Evolutionary conservation across 2,329 filamentous ascomycete genomes (phyloP).

Genomic region (Paracamarosporium sp.): DNA sequence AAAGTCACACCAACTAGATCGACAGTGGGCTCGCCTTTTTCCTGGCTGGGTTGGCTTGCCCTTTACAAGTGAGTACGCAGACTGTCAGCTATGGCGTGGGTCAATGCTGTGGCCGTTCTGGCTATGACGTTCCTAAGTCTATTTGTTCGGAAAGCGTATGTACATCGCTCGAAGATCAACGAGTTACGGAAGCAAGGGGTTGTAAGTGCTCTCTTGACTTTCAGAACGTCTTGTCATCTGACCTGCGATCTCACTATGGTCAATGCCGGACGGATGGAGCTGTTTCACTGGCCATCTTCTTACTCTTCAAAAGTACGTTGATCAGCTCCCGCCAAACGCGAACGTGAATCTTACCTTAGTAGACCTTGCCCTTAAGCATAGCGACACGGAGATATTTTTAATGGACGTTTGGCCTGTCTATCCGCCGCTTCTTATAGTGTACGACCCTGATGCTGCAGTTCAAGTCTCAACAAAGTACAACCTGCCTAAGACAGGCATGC

Average conservation of each 20-base stretch:
- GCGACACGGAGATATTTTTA: slow-evolving; percentile 11
- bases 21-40: no score
- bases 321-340: slow-evolving; percentile 9
- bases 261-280: slow-evolving; percentile 15
- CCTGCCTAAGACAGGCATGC: slow-evolving; percentile 6
- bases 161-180: slow-evolving; percentile 12
- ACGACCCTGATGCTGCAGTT: slow-evolving; percentile 6
- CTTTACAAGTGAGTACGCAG: no score
- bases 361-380: slow-evolving; percentile 2
- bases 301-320: slow-evolving; percentile 1
- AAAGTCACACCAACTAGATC: no score
- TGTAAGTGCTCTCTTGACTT: neutral
- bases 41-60: no score
- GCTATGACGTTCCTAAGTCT: neutral
- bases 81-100: neutral
- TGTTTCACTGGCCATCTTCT: slow-evolving; percentile 15
- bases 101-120: neutral
- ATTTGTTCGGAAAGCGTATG: neutral
- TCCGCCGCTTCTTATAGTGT: slow-evolving; percentile 8
- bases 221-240: neutral
- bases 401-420: slow-evolving; percentile 19
- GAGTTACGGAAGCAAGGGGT: slow-evolving; percentile 12
- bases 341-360: slow-evolving; percentile 7
- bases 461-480: slow-evolving; percentile 14
- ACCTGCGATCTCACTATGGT: neutral